phyloP scores from a whole-genome alignment of 192 early-diverging fungal species.

The Cladochytrium replicatum region DNA sequence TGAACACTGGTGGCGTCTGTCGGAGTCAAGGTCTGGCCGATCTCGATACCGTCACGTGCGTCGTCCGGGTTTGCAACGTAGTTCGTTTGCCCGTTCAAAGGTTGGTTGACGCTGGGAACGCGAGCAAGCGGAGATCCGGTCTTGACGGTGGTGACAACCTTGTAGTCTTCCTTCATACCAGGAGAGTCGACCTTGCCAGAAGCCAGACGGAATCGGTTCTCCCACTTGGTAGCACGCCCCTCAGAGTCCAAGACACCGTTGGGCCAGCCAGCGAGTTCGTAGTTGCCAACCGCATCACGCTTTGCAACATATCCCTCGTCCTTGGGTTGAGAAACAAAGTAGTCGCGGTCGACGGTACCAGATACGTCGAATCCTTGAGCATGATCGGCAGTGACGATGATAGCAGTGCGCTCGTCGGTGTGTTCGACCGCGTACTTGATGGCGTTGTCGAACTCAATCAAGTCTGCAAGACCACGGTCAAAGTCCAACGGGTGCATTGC shows the following conservation, averaged over 20 bases:
- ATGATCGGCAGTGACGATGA: conserved; percentile 58
- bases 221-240: conserved; percentile 24
- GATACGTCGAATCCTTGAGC: conserved; percentile 54
- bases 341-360: conserved; percentile 49
- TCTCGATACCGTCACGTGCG: conserved; percentile 7
- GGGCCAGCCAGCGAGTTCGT: conserved; percentile 24
- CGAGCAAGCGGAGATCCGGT: neutral
- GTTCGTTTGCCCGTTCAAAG: conserved; percentile 5
- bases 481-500: conserved; percentile 41
- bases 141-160: conserved; percentile 1
- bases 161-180: conserved; percentile 17
- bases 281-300: conserved; percentile 18
- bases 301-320: too few species aligned
- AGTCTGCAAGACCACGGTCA: conserved; percentile 37
- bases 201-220: conserved; percentile 16
- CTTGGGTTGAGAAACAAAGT: conserved; percentile 33
- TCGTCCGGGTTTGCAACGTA: conserved; percentile 13
- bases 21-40: neutral
- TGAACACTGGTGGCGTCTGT: conserved; percentile 11
- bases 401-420: conserved; percentile 42
- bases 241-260: conserved; percentile 17
- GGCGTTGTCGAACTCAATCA: conserved; percentile 39
- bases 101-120: conserved; percentile 1
- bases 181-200: conserved; percentile 23
- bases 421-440: conserved; percentile 39